A percentile compares a stretch with the other conserved stretches of the same genome.
Conservation (phyloP, 2,329 filamentous ascomycete genomes). For the Hypoxylon sp. region DNA sequence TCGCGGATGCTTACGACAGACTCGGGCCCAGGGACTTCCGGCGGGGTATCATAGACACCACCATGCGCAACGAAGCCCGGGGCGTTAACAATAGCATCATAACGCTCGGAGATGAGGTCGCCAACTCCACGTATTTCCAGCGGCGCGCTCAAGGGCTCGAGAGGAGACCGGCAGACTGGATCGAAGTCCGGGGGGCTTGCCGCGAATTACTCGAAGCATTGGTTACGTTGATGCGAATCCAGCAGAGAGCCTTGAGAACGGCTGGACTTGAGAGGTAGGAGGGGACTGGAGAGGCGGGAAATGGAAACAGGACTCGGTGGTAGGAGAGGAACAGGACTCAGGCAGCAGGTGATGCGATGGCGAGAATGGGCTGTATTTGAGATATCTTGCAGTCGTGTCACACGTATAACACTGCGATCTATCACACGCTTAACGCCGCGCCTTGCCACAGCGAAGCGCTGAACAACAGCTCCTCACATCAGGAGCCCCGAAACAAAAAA, state of each 20-base stretch:
- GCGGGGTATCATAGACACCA: neutral
- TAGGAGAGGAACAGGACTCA: neutral
- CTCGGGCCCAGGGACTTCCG: neutral
- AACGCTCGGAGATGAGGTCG: neutral
- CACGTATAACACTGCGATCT: no score
- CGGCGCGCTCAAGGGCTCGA: neutral
- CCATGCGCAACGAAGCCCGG: neutral
- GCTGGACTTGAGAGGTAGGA: no score
- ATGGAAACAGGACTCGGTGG: no score
- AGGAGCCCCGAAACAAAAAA: no score
- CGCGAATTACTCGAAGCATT: neutral
- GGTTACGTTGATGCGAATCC: neutral
- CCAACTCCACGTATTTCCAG: neutral
- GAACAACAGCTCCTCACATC: no score
- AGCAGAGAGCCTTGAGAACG: neutral
- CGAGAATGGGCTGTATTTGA: no score
- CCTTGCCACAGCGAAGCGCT: no score
- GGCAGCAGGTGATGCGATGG: neutral
- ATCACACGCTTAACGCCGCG: no score
- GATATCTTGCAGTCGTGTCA: no score
- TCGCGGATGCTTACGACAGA: neutral
- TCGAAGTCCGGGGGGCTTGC: neutral
- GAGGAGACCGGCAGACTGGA: neutral
- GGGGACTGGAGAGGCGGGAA: no score
- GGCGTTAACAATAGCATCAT: neutral